Conservation (phyloP, 1,284 basidiomycete genomes). For the Tilletia walkeri region DNA sequence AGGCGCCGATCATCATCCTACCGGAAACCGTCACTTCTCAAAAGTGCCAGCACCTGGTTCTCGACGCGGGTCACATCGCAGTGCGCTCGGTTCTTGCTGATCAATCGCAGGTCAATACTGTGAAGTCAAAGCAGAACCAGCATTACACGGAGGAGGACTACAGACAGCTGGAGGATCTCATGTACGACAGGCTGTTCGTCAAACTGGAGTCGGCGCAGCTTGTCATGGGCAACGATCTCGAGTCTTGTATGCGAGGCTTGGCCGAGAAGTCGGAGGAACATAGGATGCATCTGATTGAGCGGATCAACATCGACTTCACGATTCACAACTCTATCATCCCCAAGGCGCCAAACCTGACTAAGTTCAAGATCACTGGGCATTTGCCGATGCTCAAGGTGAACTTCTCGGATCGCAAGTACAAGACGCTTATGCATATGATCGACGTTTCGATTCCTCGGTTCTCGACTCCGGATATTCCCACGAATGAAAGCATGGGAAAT, state of each 20-base stretch:
- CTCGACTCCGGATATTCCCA: constrained; percentile 1
- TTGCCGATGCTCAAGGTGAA: constrained; percentile 87
- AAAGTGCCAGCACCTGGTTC: constrained; percentile 79
- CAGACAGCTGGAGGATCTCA: constrained; percentile 79
- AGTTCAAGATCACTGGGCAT: constrained; percentile 88
- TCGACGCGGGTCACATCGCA: constrained; percentile 96
- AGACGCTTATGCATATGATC: constrained; percentile 86
- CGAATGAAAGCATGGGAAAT: neutral
- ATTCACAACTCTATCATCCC: constrained; percentile 93
- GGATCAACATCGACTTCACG: constrained; percentile 85
- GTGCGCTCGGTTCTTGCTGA: constrained; percentile 86
- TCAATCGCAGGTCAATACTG: constrained; percentile 74
- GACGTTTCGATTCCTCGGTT: constrained; percentile 81
- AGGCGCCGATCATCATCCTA: constrained; percentile 94
- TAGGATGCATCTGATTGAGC: constrained; percentile 74
- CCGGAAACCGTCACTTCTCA: constrained; percentile 78
- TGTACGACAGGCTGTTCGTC: constrained; percentile 91
- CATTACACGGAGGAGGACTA: constrained; percentile 89
- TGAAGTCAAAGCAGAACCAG: constrained; percentile 80
- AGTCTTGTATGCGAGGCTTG: constrained; percentile 67
- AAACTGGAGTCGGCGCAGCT: constrained; percentile 87
- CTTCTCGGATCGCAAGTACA: constrained; percentile 93
- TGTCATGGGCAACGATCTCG: constrained; percentile 79
- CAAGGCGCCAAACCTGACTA: constrained; percentile 76
- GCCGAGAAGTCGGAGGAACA: constrained; percentile 64